Percentiles rank a stretch among this genome's conserved stretches.
These are phyloP conservation scores for Evernia prunastri DNA, from an alignment of 495 filamentous ascomycete genomes.

Conservation along the genomic window DNA sequence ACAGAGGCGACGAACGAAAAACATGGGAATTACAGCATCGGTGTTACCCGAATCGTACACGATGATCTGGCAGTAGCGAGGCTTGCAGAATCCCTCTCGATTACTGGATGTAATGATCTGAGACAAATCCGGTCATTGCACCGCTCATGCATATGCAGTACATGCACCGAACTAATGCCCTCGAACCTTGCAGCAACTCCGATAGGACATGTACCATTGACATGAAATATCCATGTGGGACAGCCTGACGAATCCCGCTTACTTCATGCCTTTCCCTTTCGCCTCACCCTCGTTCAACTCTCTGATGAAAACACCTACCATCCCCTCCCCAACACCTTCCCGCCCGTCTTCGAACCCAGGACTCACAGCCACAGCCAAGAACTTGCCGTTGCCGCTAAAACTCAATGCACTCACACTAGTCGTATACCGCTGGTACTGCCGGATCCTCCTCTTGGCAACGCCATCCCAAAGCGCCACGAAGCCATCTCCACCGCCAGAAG, in stretches of 20 bases:
- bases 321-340: constrained; percentile 63
- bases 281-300: constrained; percentile 83
- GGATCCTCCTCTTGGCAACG: constrained; percentile 79
- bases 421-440: constrained; percentile 79
- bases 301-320: constrained; percentile 69
- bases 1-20: background rate
- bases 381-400: constrained; percentile 75
- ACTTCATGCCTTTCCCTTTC: constrained; percentile 72
- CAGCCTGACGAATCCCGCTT: constrained; percentile 15
- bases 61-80: background rate
- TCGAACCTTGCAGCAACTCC: constrained; percentile 10
- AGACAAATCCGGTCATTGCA: constrained; percentile 3
- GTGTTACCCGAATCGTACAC: background rate
- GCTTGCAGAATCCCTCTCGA: background rate
- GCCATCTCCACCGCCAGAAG: constrained; percentile 86
- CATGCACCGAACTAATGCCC: constrained; percentile 1
- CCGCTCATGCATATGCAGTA: background rate
- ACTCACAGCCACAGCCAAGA: constrained; percentile 75
- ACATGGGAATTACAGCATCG: background rate
- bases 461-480: constrained; percentile 96
- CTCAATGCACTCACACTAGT: constrained; percentile 68
- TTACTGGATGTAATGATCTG: background rate
- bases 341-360: constrained; percentile 90
- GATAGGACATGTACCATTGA: background rate
- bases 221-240: background rate